Percentiles rank a stretch among this genome's conserved stretches.
Conservation (phyloP, 2,329 filamentous ascomycete species). For the Lasiodiplodia hormozganensis region DNA sequence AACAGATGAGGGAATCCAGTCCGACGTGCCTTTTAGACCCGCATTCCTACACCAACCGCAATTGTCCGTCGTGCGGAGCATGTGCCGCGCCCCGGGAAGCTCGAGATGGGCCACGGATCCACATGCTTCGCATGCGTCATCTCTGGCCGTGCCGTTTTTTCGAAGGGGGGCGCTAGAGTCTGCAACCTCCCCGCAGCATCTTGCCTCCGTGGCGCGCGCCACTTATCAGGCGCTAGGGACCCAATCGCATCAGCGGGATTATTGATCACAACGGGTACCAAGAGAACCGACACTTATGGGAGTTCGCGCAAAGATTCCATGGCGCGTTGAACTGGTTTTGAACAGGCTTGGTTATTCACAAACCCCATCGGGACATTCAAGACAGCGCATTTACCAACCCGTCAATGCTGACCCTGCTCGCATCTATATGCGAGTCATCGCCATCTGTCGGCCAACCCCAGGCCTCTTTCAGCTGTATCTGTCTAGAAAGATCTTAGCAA, state of each 20-base stretch:
- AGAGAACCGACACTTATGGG: neutral
- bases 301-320: neutral
- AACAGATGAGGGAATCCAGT: neutral
- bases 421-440: constrained; percentile 1
- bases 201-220: neutral
- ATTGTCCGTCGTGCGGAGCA: neutral
- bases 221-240: neutral
- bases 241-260: constrained; percentile 5
- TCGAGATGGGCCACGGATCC: neutral
- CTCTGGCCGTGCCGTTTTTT: neutral
- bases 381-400: constrained; percentile 21
- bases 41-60: neutral
- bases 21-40: constrained; percentile 1
- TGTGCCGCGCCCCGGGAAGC: neutral
- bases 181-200: constrained; percentile 4
- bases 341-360: neutral
- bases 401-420: constrained; percentile 22
- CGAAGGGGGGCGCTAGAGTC: neutral
- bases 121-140: neutral
- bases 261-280: neutral
- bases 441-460: constrained; percentile 28
- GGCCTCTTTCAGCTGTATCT: constrained; percentile 30
- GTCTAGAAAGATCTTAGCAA: constrained; percentile 8
- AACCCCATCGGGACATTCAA: neutral
- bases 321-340: neutral